Evolutionary conservation across 768 basidiomycete genomes (phyloP).

Genomic region (Mycena olivaceomarginata): DNA sequence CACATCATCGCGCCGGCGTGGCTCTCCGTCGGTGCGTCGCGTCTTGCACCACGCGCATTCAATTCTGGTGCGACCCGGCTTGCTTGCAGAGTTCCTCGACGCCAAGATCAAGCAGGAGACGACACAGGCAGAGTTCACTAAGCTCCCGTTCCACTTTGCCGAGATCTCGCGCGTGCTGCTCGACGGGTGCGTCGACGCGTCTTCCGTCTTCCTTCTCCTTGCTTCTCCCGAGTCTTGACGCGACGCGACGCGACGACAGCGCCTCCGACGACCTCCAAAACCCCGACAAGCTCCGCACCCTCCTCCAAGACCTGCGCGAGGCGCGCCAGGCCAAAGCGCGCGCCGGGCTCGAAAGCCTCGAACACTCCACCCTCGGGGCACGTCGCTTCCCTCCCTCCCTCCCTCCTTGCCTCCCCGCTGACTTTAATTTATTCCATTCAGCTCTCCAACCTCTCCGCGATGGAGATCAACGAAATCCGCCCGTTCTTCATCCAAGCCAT

Average conservation of each 20-base stretch:
- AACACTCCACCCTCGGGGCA: slow-evolving; percentile 89
- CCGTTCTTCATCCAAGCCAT: slow-evolving; percentile 92
- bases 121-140: slow-evolving; percentile 81
- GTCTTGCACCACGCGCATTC: not conserved
- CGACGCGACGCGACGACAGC: slow-evolving; percentile 60
- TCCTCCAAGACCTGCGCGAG: slow-evolving; percentile 97
- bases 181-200: slow-evolving; percentile 82
- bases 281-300: slow-evolving; percentile 87
- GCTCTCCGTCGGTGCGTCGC: slow-evolving; percentile 86
- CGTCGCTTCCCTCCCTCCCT: slow-evolving; percentile 48
- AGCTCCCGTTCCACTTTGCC: slow-evolving; percentile 90
- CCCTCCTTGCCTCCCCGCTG: too few species aligned
- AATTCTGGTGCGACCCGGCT: not conserved
- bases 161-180: slow-evolving; percentile 94
- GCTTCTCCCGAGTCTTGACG: not conserved
- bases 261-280: slow-evolving; percentile 93
- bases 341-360: slow-evolving; percentile 87
- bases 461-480: slow-evolving; percentile 96
- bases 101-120: slow-evolving; percentile 86
- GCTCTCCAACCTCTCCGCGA: slow-evolving; percentile 90
- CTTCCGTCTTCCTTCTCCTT: not conserved
- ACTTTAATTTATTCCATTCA: slow-evolving; percentile 50
- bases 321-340: slow-evolving; percentile 96
- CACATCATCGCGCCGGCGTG: slow-evolving; percentile 94
- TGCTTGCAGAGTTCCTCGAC: slow-evolving; percentile 84